These are phyloP conservation scores for Euphrasia arctica DNA, from an alignment of 305 asterid species.

Conservation along the genomic window DNA sequence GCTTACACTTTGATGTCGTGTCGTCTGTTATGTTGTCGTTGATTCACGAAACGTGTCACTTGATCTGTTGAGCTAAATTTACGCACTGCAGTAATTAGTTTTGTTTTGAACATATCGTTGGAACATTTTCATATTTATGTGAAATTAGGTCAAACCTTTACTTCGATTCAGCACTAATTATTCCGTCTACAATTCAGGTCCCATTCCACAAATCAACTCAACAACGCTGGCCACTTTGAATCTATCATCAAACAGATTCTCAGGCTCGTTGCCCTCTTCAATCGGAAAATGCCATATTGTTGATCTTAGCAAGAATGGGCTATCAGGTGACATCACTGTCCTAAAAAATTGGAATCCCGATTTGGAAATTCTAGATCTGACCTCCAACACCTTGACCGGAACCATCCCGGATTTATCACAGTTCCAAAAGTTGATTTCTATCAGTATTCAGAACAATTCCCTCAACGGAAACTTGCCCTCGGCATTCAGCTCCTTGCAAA, in stretches of 20 bases:
- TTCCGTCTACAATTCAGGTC: not conserved
- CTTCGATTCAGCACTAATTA: not conserved
- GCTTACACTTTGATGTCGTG: not conserved
- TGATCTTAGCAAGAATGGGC: constrained; percentile 75
- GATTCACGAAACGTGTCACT: not conserved
- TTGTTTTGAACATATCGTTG: not conserved
- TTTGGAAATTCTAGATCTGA: constrained; percentile 67
- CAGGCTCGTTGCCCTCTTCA: constrained; percentile 69
- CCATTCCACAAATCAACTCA: constrained; percentile 45
- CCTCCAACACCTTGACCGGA: constrained; percentile 66
- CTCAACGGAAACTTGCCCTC: constrained; percentile 62
- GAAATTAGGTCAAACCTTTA: not conserved
- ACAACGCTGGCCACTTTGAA: constrained; percentile 61
- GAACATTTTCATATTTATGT: not conserved
- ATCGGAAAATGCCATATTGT: constrained; percentile 61
- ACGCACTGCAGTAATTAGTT: not conserved
- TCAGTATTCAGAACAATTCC: constrained; percentile 57
- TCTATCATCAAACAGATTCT: constrained; percentile 66
- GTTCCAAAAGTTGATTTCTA: constrained; percentile 58
- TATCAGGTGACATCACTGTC: constrained; percentile 62
- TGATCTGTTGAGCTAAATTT: not conserved
- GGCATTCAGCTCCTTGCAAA: constrained; percentile 57
- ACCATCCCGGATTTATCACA: constrained; percentile 64
- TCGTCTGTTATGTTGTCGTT: not conserved
- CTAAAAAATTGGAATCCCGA: constrained; percentile 74